These are phyloP conservation scores for Pythium rishiriense DNA, from an alignment of 352 stramenopile species.

Conservation along the genomic window DNA sequence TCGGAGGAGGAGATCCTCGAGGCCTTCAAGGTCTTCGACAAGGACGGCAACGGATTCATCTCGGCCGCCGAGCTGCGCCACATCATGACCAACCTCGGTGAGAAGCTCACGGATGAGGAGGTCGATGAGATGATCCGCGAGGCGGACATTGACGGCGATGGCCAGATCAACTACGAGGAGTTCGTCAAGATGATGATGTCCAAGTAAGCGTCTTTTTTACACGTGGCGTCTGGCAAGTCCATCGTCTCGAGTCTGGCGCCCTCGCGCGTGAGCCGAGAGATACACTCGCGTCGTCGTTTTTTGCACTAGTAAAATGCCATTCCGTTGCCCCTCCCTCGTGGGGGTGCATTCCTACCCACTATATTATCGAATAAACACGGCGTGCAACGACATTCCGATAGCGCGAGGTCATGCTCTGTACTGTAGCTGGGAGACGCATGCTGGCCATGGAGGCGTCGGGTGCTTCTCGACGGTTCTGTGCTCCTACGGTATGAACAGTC, in stretches of 20 bases:
- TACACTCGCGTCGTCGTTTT: constrained; percentile 2
- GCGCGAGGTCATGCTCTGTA: not conserved
- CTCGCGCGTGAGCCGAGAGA: not conserved
- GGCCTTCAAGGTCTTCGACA: constrained; percentile 98
- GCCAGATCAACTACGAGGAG: constrained; percentile 99
- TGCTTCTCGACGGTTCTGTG: no score
- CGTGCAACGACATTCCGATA: not conserved
- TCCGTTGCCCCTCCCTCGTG: not conserved
- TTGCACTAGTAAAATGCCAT: constrained; percentile 7
- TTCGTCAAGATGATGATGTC: constrained; percentile 99
- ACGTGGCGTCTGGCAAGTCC: not conserved
- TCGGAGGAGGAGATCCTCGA: constrained; percentile 98
- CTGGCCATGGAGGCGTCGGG: no score
- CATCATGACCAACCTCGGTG: constrained; percentile 99
- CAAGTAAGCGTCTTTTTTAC: constrained; percentile 69
- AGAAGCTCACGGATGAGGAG: constrained; percentile 99
- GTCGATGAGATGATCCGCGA: constrained; percentile 99
- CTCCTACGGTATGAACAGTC: constrained; percentile 1
- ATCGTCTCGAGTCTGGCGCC: no score
- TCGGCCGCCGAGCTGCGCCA: constrained; percentile 96
- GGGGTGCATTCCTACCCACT: not conserved
- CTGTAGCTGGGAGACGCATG: no score
- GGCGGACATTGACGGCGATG: constrained; percentile 98
- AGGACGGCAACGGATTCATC: constrained; percentile 99
- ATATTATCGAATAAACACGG: constrained; percentile 7